phyloP scores from a whole-genome alignment of 345 rosid species.

The Syzygium aqueum region DNA sequence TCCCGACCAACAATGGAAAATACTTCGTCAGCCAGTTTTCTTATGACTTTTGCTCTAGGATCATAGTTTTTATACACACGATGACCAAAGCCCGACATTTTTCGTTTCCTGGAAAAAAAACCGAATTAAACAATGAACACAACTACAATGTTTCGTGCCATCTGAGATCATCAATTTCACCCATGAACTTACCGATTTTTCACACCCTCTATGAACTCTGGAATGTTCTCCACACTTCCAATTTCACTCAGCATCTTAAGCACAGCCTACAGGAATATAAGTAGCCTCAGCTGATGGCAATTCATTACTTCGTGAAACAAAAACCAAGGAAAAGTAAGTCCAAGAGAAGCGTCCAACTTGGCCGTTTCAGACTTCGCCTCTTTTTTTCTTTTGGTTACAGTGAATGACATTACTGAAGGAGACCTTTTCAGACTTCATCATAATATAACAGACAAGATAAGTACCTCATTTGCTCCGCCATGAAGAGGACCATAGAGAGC shows the following conservation, averaged over 20 bases:
- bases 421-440: not conserved
- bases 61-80: constrained; percentile 98
- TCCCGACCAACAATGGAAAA: constrained; percentile 92
- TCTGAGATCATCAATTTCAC: not conserved
- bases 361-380: not conserved
- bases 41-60: constrained; percentile 94
- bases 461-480: constrained; percentile 97
- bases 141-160: not conserved
- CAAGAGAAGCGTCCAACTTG: not conserved
- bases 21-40: constrained; percentile 88
- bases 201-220: constrained; percentile 88
- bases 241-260: constrained; percentile 95
- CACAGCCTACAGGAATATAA: constrained; percentile 60
- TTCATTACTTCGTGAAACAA: not conserved
- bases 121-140: not conserved
- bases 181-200: constrained; percentile 57
- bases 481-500: constrained; percentile 98
- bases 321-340: not conserved
- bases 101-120: constrained; percentile 53
- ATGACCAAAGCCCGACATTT: constrained; percentile 99
- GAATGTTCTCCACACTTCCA: constrained; percentile 85
- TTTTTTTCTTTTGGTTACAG: not conserved
- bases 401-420: not conserved
- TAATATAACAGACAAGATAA: not conserved
- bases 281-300: not conserved